A percentile compares a stretch with the other conserved stretches of the same genome.
Conservation (phyloP, 495 filamentous ascomycete genomes). For the Xylaria castorea region DNA sequence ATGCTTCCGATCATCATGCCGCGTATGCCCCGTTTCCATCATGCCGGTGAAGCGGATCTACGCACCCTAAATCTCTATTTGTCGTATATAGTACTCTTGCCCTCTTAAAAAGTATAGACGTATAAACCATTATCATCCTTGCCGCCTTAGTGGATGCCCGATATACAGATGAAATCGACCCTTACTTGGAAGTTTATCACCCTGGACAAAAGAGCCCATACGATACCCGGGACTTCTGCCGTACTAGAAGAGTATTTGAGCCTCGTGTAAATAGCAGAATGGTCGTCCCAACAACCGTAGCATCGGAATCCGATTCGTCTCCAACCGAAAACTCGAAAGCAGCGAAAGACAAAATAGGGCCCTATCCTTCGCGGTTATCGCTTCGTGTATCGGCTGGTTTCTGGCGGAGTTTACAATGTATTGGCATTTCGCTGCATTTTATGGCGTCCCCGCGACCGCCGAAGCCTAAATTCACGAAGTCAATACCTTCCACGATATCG, state of each 20-base stretch:
- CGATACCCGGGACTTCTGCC: neutral
- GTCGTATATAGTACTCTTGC: constrained; percentile 9
- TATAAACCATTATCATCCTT: neutral
- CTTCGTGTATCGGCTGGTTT: constrained; percentile 74
- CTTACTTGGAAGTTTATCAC: neutral
- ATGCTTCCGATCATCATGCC: constrained; percentile 3
- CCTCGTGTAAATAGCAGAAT: neutral
- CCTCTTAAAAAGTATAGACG: neutral
- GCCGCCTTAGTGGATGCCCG: neutral
- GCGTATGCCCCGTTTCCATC: neutral
- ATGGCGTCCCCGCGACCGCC: constrained; percentile 72
- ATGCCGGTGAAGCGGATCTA: neutral
- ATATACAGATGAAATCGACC: neutral
- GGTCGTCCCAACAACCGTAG: constrained; percentile 18
- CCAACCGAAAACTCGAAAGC: constrained; percentile 39
- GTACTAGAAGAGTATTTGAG: neutral
- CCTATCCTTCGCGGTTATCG: constrained; percentile 65
- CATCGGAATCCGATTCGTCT: constrained; percentile 25
- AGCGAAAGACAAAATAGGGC: constrained; percentile 46
- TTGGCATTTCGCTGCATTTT: constrained; percentile 80
- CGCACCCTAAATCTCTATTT: neutral
- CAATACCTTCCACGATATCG: constrained; percentile 67
- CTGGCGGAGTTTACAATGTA: constrained; percentile 79
- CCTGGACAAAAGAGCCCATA: neutral
- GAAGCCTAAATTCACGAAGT: constrained; percentile 67